Percentiles rank a stretch among this genome's conserved stretches.
These are phyloP conservation scores for Imleria badia DNA, from an alignment of 768 basidiomycete genomes.

Conservation along the genomic window DNA sequence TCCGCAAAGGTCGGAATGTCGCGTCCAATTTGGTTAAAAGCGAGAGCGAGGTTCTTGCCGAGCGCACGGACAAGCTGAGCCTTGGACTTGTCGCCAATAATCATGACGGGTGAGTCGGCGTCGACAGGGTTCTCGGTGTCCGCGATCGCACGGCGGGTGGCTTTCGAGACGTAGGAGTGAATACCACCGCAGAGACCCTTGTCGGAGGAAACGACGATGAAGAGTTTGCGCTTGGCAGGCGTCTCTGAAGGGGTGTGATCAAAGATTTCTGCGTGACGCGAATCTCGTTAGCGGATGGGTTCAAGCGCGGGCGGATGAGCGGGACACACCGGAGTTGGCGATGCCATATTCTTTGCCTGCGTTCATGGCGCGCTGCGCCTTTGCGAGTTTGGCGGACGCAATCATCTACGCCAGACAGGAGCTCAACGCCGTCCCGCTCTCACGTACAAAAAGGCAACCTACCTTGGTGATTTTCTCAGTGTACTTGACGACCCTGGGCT, in stretches of 20 bases:
- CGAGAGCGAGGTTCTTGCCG: slow-evolving; percentile 66
- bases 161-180: slow-evolving; percentile 94
- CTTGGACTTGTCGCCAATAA: slow-evolving; percentile 98
- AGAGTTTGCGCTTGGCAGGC: slow-evolving; percentile 75
- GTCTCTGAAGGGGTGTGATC: slow-evolving; percentile 69
- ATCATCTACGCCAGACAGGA: slow-evolving; percentile 67
- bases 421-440: not conserved
- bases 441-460: slow-evolving; percentile 22
- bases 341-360: slow-evolving; percentile 90
- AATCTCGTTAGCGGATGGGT: slow-evolving; percentile 5
- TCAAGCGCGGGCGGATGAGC: not conserved
- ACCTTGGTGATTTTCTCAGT: slow-evolving; percentile 99
- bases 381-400: slow-evolving; percentile 94
- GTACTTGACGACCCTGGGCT: too few species aligned
- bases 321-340: slow-evolving; percentile 75
- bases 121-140: slow-evolving; percentile 52
- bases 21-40: slow-evolving; percentile 98
- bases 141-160: slow-evolving; percentile 70
- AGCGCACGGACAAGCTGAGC: slow-evolving; percentile 75
- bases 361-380: slow-evolving; percentile 92
- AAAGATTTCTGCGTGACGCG: slow-evolving; percentile 74
- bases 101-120: slow-evolving; percentile 67
- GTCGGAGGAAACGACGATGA: slow-evolving; percentile 95
- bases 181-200: slow-evolving; percentile 99
- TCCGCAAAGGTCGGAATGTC: slow-evolving; percentile 97